Conservation (phyloP, 108 stramenopile species). For the Nitzschia sp. region DNA sequence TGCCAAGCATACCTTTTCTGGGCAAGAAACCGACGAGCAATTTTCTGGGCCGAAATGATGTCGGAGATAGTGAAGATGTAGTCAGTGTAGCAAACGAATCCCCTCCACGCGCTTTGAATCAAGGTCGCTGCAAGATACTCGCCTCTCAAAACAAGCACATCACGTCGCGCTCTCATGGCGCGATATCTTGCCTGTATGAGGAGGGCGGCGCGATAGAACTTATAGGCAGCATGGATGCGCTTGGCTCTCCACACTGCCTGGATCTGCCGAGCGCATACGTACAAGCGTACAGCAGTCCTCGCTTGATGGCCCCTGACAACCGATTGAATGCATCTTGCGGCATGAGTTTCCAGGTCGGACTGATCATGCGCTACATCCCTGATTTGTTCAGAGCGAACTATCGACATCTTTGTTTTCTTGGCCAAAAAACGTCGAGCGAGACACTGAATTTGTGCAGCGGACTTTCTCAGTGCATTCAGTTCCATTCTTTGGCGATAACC, state of each 20-base stretch:
- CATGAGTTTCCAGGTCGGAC: background rate
- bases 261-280: slow-evolving; percentile 23
- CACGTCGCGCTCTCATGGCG: slow-evolving; percentile 25
- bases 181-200: slow-evolving; percentile 36
- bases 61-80: slow-evolving; percentile 65
- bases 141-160: slow-evolving; percentile 8
- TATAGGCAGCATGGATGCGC: slow-evolving; percentile 18
- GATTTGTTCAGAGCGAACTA: background rate
- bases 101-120: slow-evolving; percentile 71
- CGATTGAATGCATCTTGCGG: slow-evolving; percentile 26
- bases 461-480: slow-evolving; percentile 38
- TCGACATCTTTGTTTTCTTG: slow-evolving; percentile 2
- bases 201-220: slow-evolving; percentile 27
- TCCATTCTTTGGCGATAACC: slow-evolving; percentile 22
- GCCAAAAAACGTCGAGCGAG: slow-evolving; percentile 48
- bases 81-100: slow-evolving; percentile 56
- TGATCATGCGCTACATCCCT: background rate
- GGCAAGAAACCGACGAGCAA: slow-evolving; percentile 37
- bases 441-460: slow-evolving; percentile 35
- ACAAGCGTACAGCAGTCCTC: slow-evolving; percentile 13
- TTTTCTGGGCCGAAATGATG: slow-evolving; percentile 60
- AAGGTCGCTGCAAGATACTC: slow-evolving; percentile 42
- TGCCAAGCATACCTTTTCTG: slow-evolving; percentile 17
- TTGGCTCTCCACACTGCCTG: slow-evolving; percentile 38
- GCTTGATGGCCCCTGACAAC: slow-evolving; percentile 17